phyloP scores from a whole-genome alignment of 148 eudicot species.

The Cornus suecica region DNA sequence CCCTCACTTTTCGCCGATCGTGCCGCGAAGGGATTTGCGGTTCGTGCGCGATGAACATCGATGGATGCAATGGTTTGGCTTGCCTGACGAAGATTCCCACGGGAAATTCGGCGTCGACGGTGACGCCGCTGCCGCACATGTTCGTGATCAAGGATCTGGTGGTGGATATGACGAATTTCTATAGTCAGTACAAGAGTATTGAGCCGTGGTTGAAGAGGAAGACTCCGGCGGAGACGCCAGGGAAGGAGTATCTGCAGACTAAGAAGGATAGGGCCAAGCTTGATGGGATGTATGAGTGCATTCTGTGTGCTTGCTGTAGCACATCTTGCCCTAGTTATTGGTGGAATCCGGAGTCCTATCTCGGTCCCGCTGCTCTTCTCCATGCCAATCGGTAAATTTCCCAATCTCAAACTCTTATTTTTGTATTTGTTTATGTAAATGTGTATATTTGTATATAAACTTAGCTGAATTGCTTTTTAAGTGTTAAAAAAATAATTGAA shows the following conservation, averaged over 20 bases:
- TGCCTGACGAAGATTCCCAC: slow-evolving; percentile 73
- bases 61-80: slow-evolving; percentile 88
- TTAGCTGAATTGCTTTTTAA: too few species aligned
- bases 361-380: slow-evolving; percentile 96
- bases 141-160: slow-evolving; percentile 94
- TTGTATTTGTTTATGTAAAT: too few species aligned
- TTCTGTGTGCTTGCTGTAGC: slow-evolving; percentile 89
- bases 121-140: slow-evolving; percentile 95
- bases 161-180: slow-evolving; percentile 97
- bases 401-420: too few species aligned
- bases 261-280: slow-evolving; percentile 89
- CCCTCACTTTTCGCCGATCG: slow-evolving; percentile 89
- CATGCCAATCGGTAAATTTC: slow-evolving; percentile 76
- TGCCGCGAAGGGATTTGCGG: slow-evolving; percentile 97
- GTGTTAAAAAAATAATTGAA: too few species aligned
- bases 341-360: slow-evolving; percentile 97
- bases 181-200: slow-evolving; percentile 90
- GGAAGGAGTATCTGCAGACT: slow-evolving; percentile 80
- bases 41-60: slow-evolving; percentile 97
- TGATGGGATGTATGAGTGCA: slow-evolving; percentile 99
- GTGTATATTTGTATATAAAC: neutral
- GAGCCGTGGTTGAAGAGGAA: slow-evolving; percentile 99
- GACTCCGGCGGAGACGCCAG: slow-evolving; percentile 34
- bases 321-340: slow-evolving; percentile 98
- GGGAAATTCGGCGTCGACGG: slow-evolving; percentile 22